Percentiles rank a stretch among this genome's conserved stretches.
These are phyloP conservation scores for Pythium sp. DNA, from an alignment of 352 stramenopile genomes.

Conservation along the genomic window DNA sequence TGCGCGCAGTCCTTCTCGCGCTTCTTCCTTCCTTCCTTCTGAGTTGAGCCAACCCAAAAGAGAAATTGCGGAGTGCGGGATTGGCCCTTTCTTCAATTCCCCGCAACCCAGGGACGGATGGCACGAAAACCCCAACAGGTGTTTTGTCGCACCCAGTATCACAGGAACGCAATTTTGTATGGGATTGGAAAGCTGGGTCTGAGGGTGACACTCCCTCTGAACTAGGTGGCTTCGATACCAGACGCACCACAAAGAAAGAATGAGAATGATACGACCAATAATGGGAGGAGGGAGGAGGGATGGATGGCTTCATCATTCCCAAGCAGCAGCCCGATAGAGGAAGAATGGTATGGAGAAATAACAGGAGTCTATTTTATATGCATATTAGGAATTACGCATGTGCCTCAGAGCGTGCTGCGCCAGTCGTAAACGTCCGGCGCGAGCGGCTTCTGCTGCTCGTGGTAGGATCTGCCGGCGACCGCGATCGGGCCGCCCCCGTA, in stretches of 20 bases:
- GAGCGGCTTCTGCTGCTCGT: constrained; percentile 53
- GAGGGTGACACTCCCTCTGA: not conserved
- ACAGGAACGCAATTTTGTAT: not conserved
- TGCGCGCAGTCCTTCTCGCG: not conserved
- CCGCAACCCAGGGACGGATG: constrained; percentile 9
- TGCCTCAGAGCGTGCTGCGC: constrained; percentile 25
- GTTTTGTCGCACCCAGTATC: not conserved
- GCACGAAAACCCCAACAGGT: constrained; percentile 1
- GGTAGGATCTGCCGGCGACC: constrained; percentile 62
- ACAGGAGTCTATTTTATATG: constrained; percentile 8
- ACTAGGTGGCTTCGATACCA: not conserved
- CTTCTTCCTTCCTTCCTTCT: constrained; percentile 2
- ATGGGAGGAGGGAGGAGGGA: not conserved
- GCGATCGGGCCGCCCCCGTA: constrained; percentile 76
- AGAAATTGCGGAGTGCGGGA: not conserved
- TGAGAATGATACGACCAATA: constrained; percentile 1
- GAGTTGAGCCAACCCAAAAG: not conserved
- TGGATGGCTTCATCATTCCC: constrained; percentile 1
- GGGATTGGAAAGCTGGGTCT: not conserved
- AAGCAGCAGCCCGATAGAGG: not conserved
- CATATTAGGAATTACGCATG: not conserved
- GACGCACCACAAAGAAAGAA: not conserved
- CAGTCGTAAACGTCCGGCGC: constrained; percentile 51
- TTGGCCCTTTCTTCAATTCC: constrained; percentile 10
- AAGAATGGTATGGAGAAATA: not conserved